Evolutionary conservation across 169 alveolate genomes (phyloP).

Genomic region (Plasmodium vinckei): DNA sequence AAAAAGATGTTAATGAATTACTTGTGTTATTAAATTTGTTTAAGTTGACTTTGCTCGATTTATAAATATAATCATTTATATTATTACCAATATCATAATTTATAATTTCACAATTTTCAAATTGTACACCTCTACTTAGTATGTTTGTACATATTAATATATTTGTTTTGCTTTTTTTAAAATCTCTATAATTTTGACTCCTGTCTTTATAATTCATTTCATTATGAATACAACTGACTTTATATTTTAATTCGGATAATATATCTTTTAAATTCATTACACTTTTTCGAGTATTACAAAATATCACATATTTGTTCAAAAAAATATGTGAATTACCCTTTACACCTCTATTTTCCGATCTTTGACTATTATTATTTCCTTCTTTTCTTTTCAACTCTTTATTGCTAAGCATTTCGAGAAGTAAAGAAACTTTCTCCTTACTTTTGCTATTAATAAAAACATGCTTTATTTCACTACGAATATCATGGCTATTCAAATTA

Average conservation of each 20-base stretch:
- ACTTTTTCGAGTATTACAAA: constrained; percentile 75
- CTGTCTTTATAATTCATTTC: constrained; percentile 75
- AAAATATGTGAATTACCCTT: background rate
- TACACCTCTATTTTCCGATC: no score
- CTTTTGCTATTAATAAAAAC: constrained; percentile 74
- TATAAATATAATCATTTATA: constrained; percentile 74
- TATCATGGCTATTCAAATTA: constrained; percentile 55
- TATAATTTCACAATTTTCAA: constrained; percentile 61
- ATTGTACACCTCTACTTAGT: constrained; percentile 63
- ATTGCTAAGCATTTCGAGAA: constrained; percentile 39
- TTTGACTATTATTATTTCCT: background rate
- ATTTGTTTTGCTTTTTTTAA: constrained; percentile 39
- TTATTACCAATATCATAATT: constrained; percentile 72
- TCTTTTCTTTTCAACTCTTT: constrained; percentile 6
- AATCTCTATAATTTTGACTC: constrained; percentile 50
- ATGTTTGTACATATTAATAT: constrained; percentile 73
- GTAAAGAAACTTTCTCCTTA: constrained; percentile 60
- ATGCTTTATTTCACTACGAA: constrained; percentile 50
- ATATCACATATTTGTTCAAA: constrained; percentile 46
- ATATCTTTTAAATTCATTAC: constrained; percentile 40
- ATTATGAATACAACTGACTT: constrained; percentile 63
- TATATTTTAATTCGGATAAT: constrained; percentile 44
- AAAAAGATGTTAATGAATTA: constrained; percentile 63
- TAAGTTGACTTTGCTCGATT: constrained; percentile 26
- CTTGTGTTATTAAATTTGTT: constrained; percentile 3